Conservation (phyloP, 2,329 filamentous ascomycete genomes). For the Peltaster fructicola region DNA sequence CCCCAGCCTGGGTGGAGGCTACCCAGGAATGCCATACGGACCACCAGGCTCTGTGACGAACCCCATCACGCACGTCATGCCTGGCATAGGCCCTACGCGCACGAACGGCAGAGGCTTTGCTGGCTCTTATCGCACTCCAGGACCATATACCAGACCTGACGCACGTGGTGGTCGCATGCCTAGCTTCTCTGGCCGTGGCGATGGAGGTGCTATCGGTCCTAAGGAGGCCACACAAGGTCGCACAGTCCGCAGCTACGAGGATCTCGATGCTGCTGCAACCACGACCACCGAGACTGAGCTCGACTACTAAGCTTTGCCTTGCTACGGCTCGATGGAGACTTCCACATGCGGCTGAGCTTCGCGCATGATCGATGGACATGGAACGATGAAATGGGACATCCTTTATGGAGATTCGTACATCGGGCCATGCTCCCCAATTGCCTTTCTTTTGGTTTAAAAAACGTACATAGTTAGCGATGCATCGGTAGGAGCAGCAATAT, state of each 20-base stretch:
- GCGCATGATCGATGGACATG: too few relatives aligned
- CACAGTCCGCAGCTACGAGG: constrained; percentile 92
- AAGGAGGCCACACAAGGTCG: constrained; percentile 83
- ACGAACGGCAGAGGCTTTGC: constrained; percentile 17
- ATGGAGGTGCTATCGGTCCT: constrained; percentile 50
- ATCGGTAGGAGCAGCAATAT: too few relatives aligned
- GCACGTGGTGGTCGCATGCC: constrained; percentile 12
- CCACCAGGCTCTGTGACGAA: constrained; percentile 25
- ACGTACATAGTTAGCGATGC: too few relatives aligned
- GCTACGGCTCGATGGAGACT: too few relatives aligned
- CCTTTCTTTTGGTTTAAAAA: too few relatives aligned
- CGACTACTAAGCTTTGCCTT: constrained; percentile 63
- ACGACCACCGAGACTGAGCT: constrained; percentile 56
- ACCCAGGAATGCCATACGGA: constrained; percentile 34
- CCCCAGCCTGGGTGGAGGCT: too few relatives aligned
- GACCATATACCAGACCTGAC: constrained; percentile 13
- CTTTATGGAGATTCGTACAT: too few relatives aligned
- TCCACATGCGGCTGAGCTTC: too few relatives aligned
- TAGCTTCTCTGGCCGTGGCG: constrained; percentile 5
- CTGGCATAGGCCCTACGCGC: constrained; percentile 26
- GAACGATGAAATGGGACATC: too few relatives aligned
- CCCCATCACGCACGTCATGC: constrained; percentile 13
- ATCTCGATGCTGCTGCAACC: constrained; percentile 57
- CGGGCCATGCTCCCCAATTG: too few relatives aligned
- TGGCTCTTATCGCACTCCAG: constrained; percentile 11